Percentiles rank a stretch among this genome's conserved stretches.
Conservation (phyloP, 306 rosid species). For the Dryas alaskensis region DNA sequence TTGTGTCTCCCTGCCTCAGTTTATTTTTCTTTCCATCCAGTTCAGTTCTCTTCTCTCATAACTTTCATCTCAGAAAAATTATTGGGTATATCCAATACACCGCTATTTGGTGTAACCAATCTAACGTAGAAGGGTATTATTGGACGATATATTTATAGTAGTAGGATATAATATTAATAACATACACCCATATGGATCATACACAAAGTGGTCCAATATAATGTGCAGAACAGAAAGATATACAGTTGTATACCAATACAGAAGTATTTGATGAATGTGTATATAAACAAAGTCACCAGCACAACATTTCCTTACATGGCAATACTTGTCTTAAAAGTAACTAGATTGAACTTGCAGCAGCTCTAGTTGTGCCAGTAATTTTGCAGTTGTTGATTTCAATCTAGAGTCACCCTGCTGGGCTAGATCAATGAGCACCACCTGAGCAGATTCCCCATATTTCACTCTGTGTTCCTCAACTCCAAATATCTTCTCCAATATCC, state of each 20-base stretch:
- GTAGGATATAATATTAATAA: no score
- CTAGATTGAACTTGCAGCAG: slow-evolving; percentile 68
- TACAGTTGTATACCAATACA: no score
- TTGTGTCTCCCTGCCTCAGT: no score
- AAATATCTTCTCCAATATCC: slow-evolving; percentile 86
- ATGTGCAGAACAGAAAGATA: background rate
- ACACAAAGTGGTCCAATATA: background rate
- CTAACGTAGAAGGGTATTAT: no score
- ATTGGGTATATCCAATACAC: no score
- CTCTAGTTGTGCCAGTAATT: slow-evolving; percentile 68
- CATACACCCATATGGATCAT: background rate
- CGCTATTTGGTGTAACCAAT: no score
- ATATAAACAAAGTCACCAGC: background rate
- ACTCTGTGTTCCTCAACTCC: slow-evolving; percentile 54
- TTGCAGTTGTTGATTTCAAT: slow-evolving; percentile 68
- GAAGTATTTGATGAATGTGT: background rate
- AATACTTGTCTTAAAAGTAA: slow-evolving; percentile 53
- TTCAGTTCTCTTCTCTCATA: no score
- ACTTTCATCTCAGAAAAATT: no score
- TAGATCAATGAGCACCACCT: slow-evolving; percentile 75
- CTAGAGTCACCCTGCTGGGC: slow-evolving; percentile 69
- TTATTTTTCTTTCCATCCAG: no score
- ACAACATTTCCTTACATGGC: slow-evolving; percentile 14
- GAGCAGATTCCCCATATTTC: slow-evolving; percentile 63
- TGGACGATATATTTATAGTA: no score